Conservation (phyloP, 805 yeast genomes). For the Suhomyces prunicola region DNA sequence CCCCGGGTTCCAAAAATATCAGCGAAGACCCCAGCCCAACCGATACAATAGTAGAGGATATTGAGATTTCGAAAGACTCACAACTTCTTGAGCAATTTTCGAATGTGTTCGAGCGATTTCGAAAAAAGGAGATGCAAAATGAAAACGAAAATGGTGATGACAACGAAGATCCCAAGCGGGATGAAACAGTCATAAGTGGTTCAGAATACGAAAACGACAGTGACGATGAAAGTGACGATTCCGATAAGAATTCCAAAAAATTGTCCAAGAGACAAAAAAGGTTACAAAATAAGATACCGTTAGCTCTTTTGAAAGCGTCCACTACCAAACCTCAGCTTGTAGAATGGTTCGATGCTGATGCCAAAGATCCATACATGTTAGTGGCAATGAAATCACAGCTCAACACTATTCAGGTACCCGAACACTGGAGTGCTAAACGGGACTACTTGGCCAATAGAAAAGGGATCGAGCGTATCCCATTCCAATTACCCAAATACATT, state of each 20-base stretch:
- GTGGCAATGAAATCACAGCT: slow-evolving; percentile 62
- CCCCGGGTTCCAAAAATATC: neutral
- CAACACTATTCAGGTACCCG: slow-evolving; percentile 74
- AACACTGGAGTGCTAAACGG: slow-evolving; percentile 77
- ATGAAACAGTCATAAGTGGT: neutral
- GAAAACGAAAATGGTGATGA: neutral
- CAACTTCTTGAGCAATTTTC: neutral
- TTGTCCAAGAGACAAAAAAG: slow-evolving; percentile 52
- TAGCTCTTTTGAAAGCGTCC: slow-evolving; percentile 63
- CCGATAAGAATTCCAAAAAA: slow-evolving; percentile 16
- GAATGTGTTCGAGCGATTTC: neutral
- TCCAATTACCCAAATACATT: slow-evolving; percentile 74
- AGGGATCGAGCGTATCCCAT: slow-evolving; percentile 67
- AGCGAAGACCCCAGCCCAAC: neutral
- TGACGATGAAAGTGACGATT: slow-evolving; percentile 17
- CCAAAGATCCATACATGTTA: slow-evolving; percentile 69
- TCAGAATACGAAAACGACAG: neutral
- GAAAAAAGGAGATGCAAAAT: neutral
- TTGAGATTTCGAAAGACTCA: neutral
- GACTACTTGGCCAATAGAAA: slow-evolving; percentile 68
- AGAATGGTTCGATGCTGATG: slow-evolving; percentile 86
- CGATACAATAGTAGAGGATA: neutral
- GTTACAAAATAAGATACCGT: slow-evolving; percentile 53
- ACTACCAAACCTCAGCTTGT: slow-evolving; percentile 66
- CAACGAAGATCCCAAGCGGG: neutral